A percentile compares a stretch with the other conserved stretches of the same genome.
These are phyloP conservation scores for Phialophora verrucosa DNA, from an alignment of 2,329 filamentous ascomycete species.

Conservation along the genomic window DNA sequence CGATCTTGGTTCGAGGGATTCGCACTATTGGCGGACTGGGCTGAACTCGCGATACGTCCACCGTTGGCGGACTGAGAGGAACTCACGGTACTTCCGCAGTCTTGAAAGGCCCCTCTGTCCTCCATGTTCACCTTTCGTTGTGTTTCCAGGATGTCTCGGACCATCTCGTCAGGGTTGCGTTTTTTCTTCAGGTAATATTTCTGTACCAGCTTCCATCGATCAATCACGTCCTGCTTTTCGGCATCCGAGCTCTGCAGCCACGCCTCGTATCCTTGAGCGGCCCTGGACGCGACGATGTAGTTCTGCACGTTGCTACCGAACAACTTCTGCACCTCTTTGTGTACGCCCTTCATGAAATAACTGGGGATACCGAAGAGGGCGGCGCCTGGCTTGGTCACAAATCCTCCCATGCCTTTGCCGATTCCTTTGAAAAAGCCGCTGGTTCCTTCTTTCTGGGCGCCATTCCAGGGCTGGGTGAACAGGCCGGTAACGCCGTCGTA, in stretches of 20 bases:
- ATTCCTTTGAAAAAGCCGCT: constrained; percentile 51
- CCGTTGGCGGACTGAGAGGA: constrained; percentile 14
- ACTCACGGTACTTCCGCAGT: constrained; percentile 29
- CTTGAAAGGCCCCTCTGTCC: constrained; percentile 30
- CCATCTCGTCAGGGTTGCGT: constrained; percentile 58
- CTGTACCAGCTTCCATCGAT: constrained; percentile 64
- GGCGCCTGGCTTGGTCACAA: constrained; percentile 39
- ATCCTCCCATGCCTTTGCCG: constrained; percentile 48
- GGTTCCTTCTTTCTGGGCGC: constrained; percentile 48
- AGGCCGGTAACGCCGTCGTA: constrained; percentile 53
- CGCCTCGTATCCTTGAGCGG: constrained; percentile 42
- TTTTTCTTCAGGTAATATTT: constrained; percentile 52
- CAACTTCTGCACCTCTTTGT: constrained; percentile 43
- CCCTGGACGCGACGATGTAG: constrained; percentile 41
- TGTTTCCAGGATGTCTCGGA: constrained; percentile 54
- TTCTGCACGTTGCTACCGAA: constrained; percentile 45
- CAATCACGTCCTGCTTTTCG: constrained; percentile 69
- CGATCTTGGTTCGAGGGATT: constrained; percentile 14
- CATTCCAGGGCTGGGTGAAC: constrained; percentile 51
- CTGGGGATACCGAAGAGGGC: constrained; percentile 43
- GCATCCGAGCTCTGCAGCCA: constrained; percentile 58
- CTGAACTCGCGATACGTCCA: constrained; percentile 18
- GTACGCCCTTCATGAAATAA: constrained; percentile 44
- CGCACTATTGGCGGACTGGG: constrained; percentile 16
- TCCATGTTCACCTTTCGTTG: constrained; percentile 34